Evolutionary conservation across 805 yeast species (phyloP), one percentile per base, ranked within the genome.

Genomic region (Peterozyma toletana): DNA sequence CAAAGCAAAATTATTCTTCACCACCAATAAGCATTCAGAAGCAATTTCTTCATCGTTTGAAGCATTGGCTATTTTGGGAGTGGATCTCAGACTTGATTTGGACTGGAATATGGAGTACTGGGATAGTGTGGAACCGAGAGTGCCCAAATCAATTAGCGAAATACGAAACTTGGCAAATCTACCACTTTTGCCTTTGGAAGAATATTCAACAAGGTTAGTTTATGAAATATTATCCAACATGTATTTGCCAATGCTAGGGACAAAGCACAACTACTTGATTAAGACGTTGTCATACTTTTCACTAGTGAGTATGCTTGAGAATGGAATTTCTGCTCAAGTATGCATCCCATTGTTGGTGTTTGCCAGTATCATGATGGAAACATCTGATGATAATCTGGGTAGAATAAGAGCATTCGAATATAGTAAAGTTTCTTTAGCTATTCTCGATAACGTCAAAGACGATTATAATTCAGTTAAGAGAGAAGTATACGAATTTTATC

Each of bases 401-500:
- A 52, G 64, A 17, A 50, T 59, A 11, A 60, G 64, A 14, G 71
- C 77, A 0, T 54, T 60, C 21, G 78, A 72, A 47, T 64, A 66
- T 41, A 55, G 67, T 9, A 66, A 62, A 38, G 55, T 70, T 15
- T 73, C 75, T 1, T 54, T 72, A 31, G 51, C 52, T 11, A 50
- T 73, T 4, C 52, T 71, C n/a, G 65, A 60, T 11, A 38, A 58
- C 16, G 64, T 56, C 27, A 55, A 60, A 2, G 58, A 61, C 2
- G 56, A 66, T 1, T 58, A 68, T 7, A 51, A 65, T 16, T 63
- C 64, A 40, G 56, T 63, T 39, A 62, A 64, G 33, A 64, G 64
- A 44, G 54, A 53, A 18, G 63, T 72, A 9, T 71, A 71, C 48
- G 71, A 70, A 48, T 50, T 60, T 29, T 75, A 73, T 47, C 60